A percentile compares a stretch with the other conserved stretches of the same genome.
Evolutionary conservation across 331 rosid species (phyloP).

Genomic region (Prunus yedoensis): DNA sequence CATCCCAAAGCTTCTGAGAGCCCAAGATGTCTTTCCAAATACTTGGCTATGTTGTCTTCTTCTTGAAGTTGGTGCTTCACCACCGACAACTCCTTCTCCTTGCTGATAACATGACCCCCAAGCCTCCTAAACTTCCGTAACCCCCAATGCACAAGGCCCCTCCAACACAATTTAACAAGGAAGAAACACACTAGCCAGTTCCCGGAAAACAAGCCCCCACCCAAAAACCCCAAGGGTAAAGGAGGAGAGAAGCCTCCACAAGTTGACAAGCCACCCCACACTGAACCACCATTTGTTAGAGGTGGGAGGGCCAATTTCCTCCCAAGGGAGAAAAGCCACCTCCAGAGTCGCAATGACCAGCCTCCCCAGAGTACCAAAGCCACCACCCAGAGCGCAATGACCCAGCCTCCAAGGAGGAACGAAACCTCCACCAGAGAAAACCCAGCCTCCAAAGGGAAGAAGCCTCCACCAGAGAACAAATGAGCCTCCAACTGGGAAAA

Average conservation of each 20-base stretch:
- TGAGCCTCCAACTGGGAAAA: slow-evolving; percentile 16
- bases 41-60: no score
- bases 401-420: not conserved
- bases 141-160: not conserved
- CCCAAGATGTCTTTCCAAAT: slow-evolving; percentile 7
- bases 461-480: slow-evolving; percentile 3
- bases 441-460: slow-evolving; percentile 10
- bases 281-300: slow-evolving; percentile 3
- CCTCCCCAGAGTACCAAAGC: not conserved
- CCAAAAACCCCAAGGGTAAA: not conserved
- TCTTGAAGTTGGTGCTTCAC: slow-evolving; percentile 40
- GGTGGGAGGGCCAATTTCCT: not conserved
- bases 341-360: not conserved
- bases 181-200: slow-evolving; percentile 23
- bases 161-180: not conserved
- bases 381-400: not conserved
- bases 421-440: not conserved
- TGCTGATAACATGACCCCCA: slow-evolving; percentile 13
- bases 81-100: slow-evolving; percentile 16
- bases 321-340: not conserved
- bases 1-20: not conserved
- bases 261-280: slow-evolving; percentile 18
- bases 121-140: not conserved
- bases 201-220: slow-evolving; percentile 17
- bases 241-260: slow-evolving; percentile 21